A percentile compares a stretch with the other conserved stretches of the same genome.
phyloP scores from a whole-genome alignment of 2,329 filamentous ascomycete species.

The Boeremia lycopersici region DNA sequence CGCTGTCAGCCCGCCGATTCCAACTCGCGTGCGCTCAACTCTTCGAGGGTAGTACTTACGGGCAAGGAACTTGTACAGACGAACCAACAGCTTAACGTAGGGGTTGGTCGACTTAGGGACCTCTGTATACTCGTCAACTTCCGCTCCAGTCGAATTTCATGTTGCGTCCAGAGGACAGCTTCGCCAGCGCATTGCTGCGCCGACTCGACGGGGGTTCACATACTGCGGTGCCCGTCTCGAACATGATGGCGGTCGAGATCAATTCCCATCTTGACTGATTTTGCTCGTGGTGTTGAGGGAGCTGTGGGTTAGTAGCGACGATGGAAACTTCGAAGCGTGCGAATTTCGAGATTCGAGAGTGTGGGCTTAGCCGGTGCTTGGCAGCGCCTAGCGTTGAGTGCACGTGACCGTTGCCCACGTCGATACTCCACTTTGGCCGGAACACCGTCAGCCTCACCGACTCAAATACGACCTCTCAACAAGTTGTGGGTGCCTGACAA shows the following conservation, averaged over 20 bases:
- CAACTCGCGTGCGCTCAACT: slow-evolving; percentile 8
- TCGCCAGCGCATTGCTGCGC: slow-evolving; percentile 47
- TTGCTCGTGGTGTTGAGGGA: slow-evolving; percentile 37
- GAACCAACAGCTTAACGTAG: slow-evolving; percentile 95
- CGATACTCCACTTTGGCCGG: background rate
- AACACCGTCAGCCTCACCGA: background rate
- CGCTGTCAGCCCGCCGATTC: slow-evolving; percentile 32
- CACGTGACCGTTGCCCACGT: background rate
- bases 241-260: slow-evolving; percentile 65
- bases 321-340: slow-evolving; percentile 6
- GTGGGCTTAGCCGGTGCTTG: slow-evolving; percentile 14
- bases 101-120: slow-evolving; percentile 90
- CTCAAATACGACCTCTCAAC: background rate
- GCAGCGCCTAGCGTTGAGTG: background rate
- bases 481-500: no score
- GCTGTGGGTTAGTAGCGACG: slow-evolving; percentile 39
- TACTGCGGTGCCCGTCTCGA: slow-evolving; percentile 71
- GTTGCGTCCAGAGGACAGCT: slow-evolving; percentile 48
- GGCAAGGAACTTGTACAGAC: slow-evolving; percentile 96
- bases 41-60: slow-evolving; percentile 65
- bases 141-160: slow-evolving; percentile 42
- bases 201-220: slow-evolving; percentile 49
- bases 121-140: slow-evolving; percentile 48
- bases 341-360: slow-evolving; percentile 14
- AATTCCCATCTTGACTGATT: slow-evolving; percentile 49